A percentile compares a stretch with the other conserved stretches of the same genome.
Evolutionary conservation across 441 rosid genomes (phyloP).

Genomic region (Oxalis stricta): DNA sequence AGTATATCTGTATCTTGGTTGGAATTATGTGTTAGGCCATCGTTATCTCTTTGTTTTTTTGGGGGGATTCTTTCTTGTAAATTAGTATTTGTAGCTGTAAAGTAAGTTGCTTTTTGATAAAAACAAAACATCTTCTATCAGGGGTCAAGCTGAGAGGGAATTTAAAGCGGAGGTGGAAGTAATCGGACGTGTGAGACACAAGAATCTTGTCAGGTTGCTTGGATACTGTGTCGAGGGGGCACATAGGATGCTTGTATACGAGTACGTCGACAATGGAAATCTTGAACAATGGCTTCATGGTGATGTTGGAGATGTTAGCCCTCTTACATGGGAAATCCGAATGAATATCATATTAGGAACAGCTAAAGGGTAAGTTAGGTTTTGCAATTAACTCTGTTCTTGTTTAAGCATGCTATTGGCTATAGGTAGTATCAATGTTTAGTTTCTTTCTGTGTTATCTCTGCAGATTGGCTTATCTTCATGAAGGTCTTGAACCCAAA

Average conservation of each 20-base stretch:
- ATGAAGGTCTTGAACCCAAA: conserved; percentile 96
- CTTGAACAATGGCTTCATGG: conserved; percentile 95
- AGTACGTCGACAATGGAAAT: conserved; percentile 83
- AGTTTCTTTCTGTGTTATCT: not conserved
- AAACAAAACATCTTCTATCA: conserved; percentile 13
- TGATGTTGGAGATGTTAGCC: conserved; percentile 81
- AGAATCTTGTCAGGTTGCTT: conserved; percentile 82
- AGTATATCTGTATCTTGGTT: not conserved
- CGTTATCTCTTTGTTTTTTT: not conserved
- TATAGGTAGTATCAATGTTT: not conserved
- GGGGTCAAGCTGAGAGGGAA: conserved; percentile 99
- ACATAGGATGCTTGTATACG: conserved; percentile 91
- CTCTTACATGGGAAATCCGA: conserved; percentile 81
- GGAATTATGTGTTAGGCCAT: not conserved
- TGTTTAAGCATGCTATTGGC: not conserved
- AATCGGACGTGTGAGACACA: conserved; percentile 85
- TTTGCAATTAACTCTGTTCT: not conserved
- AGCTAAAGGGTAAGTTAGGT: conserved; percentile 54
- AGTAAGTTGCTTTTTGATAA: conserved; percentile 9
- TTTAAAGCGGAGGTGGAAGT: conserved; percentile 91
- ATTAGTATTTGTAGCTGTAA: conserved; percentile 17
- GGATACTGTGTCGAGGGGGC: conserved; percentile 97
- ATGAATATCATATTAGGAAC: conserved; percentile 76
- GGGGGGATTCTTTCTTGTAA: conserved; percentile 12
- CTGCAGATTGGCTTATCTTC: conserved; percentile 86